phyloP scores from a whole-genome alignment of 805 yeast genomes.

The Yamadazyma ubonensis region DNA sequence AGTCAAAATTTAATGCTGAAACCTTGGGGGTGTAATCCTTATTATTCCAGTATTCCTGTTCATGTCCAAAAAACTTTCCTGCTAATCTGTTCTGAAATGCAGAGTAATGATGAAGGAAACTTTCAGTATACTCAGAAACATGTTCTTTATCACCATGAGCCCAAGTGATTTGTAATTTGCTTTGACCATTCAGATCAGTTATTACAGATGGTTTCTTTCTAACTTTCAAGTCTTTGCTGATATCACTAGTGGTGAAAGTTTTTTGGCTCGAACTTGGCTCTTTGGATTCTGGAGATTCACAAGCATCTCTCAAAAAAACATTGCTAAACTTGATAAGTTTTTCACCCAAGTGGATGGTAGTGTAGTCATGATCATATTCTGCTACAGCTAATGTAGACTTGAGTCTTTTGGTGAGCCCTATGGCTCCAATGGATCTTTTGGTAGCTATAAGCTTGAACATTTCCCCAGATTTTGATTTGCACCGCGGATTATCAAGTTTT shows the following conservation, averaged over 20 bases:
- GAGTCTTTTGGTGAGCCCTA: conserved; percentile 3
- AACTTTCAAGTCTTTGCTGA: conserved; percentile 38
- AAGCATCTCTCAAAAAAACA: conserved; percentile 65
- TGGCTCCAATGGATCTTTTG: not conserved
- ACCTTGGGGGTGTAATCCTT: conserved; percentile 23
- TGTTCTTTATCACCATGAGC: conserved; percentile 22
- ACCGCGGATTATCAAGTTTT: not conserved
- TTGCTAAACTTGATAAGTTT: conserved; percentile 39
- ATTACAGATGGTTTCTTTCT: conserved; percentile 31
- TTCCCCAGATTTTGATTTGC: not conserved
- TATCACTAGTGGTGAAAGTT: conserved; percentile 57
- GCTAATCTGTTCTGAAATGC: conserved; percentile 28
- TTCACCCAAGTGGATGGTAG: conserved; percentile 22
- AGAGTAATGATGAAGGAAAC: conserved; percentile 48
- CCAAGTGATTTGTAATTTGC: conserved; percentile 43
- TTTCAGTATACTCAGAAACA: conserved; percentile 39
- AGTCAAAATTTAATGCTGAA: conserved; percentile 26
- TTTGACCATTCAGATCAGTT: conserved; percentile 20
- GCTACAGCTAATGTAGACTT: conserved; percentile 11
- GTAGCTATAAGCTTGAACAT: not conserved
- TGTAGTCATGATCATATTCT: conserved; percentile 22
- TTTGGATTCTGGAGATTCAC: conserved; percentile 46
- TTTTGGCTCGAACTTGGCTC: conserved; percentile 61
- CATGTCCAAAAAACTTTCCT: conserved; percentile 36
- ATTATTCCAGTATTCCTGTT: conserved; percentile 40